Base-by-base conservation (phyloP, 768 basidiomycete species). In the Nevesoporus exiguus region DNA sequence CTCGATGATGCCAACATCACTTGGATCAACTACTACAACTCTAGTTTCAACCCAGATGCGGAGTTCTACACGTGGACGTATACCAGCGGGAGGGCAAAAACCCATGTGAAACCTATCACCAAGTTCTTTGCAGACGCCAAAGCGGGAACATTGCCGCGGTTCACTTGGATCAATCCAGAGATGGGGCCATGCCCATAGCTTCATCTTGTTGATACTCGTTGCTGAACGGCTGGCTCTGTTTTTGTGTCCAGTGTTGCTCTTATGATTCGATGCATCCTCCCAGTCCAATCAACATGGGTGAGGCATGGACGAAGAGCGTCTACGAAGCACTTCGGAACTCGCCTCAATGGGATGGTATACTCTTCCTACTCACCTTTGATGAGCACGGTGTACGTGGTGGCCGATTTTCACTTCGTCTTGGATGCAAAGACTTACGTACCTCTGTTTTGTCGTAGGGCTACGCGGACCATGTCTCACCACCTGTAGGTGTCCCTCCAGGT, bases 181-280 rank as follows among this genome's bases (percentile, higher is more conserved):
- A 63, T 67, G 21, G 7, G 51, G 24, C 15, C 19, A 4, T 30
- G n/a, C 1, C 8, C 22, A 5, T 15, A 13, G 22, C 17, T n/a
- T n/a, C n/a, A n/a, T n/a, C n/a, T n/a, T n/a, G n/a, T n/a, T n/a
- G 9, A 14, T 14, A 5, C 47, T 45, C 17, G 13, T 40, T 36
- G 8, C 29, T 49, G 17, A 58, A 46, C 3, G 15, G 7, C 3
- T 27, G 15, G 19, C 0, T 15, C 11, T 8, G 30, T 14, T 14
- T 29, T 36, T 13, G n/a, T 24, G 21, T 25, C 24, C 14, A 66
- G 65, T 66, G 65, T 22, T 66, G 65, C 24, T 6, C 1, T 2
- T 66, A 66, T 34, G 56, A 67, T 10, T 66, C 65, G 34, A 65
- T 66, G 63, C 64, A 66, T 48, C 65, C 64, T 21, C 49, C 64